Evolutionary conservation across 1,284 basidiomycete species (phyloP).

Genomic region (Moniliophthora roreri): DNA sequence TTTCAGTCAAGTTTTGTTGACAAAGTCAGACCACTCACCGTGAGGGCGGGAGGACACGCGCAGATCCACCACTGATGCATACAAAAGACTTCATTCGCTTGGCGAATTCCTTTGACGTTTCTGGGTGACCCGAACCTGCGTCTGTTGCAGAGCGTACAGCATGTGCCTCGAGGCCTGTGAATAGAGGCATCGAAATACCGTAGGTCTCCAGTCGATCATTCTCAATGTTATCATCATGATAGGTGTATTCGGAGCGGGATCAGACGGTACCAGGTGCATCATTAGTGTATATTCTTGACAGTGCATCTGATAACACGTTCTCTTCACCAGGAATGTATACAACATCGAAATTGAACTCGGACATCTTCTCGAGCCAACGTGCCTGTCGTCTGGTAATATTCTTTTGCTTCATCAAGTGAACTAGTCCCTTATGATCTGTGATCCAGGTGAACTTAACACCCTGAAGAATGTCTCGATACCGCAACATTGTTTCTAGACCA

Average conservation of each 20-base stretch:
- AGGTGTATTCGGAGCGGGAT: conserved; percentile 13
- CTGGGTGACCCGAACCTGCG: not conserved
- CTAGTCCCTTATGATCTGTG: conserved; percentile 30
- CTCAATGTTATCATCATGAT: not conserved
- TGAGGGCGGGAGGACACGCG: too few species aligned
- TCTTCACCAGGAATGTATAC: not conserved
- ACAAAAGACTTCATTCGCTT: not conserved
- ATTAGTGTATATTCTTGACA: conserved; percentile 22
- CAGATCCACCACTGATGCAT: not conserved
- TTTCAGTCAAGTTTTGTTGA: too few species aligned
- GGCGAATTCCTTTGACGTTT: conserved; percentile 2
- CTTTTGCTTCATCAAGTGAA: conserved; percentile 26
- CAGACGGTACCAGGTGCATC: conserved; percentile 18
- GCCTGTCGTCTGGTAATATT: conserved; percentile 19
- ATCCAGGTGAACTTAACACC: conserved; percentile 26
- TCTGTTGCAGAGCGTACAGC: too few species aligned
- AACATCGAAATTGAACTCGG: conserved; percentile 14
- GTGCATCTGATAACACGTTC: conserved; percentile 12
- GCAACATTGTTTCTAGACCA: conserved; percentile 25
- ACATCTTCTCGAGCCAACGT: conserved; percentile 27
- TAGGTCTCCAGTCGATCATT: not conserved
- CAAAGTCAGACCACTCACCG: too few species aligned
- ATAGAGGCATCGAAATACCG: not conserved
- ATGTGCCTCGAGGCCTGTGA: not conserved
- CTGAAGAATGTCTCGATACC: conserved; percentile 22